phyloP scores from a whole-genome alignment of 2,329 filamentous ascomycete genomes.

The Hymenoscyphus repandus region DNA sequence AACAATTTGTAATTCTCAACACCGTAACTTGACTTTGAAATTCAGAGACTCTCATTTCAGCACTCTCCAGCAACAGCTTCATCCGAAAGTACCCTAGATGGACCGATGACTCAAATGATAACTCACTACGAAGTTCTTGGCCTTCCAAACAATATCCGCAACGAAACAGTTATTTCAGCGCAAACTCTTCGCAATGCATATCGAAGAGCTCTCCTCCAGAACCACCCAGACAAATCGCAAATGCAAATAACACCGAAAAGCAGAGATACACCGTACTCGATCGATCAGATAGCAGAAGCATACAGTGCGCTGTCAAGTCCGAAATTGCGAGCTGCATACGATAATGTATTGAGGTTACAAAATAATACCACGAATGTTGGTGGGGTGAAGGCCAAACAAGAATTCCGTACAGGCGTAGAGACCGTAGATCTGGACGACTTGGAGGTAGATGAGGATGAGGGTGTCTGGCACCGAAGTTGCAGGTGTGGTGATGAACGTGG shows the following conservation, averaged over 20 bases:
- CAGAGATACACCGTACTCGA: conserved; percentile 36
- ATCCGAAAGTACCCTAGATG: conserved; percentile 8
- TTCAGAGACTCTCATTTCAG: too few species aligned
- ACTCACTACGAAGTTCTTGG: conserved; percentile 59
- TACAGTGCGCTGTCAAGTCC: conserved; percentile 51
- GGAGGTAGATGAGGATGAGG: conserved; percentile 41
- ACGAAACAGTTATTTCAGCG: conserved; percentile 38
- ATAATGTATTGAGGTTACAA: conserved; percentile 40
- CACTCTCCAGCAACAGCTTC: too few species aligned
- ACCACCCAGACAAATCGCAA: conserved; percentile 48
- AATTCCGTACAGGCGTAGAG: conserved; percentile 56
- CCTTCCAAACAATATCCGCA: conserved; percentile 45
- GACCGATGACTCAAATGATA: conserved; percentile 29
- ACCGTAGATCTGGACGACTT: conserved; percentile 62
- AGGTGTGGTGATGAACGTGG: conserved; percentile 60
- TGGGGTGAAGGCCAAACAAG: conserved; percentile 17
- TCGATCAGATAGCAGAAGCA: conserved; percentile 60
- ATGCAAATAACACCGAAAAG: conserved; percentile 8
- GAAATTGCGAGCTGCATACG: conserved; percentile 46
- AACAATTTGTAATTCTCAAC: too few species aligned
- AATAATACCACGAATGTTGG: conserved; percentile 17
- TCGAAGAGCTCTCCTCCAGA: conserved; percentile 55
- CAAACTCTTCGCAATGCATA: conserved; percentile 58
- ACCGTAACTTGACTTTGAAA: too few species aligned
- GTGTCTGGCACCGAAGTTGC: conserved; percentile 52